Conservation (phyloP, 441 rosid species). For the Gossypium schwendimanii region DNA sequence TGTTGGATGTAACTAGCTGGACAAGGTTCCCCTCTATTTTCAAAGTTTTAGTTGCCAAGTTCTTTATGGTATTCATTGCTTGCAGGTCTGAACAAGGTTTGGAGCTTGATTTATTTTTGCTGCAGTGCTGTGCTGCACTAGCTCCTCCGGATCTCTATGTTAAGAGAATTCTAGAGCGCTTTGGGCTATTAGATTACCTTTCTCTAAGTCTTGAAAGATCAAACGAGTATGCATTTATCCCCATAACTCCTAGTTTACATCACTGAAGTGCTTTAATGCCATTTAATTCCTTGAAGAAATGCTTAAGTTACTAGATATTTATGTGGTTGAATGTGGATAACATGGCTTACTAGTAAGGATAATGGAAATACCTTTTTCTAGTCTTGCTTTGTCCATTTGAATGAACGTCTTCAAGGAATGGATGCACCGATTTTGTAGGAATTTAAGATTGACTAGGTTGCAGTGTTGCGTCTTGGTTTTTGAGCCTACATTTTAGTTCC, state of each 20-base stretch:
- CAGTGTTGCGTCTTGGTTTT: background rate
- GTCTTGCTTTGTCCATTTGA: background rate
- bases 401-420: background rate
- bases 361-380: background rate
- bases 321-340: background rate
- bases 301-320: background rate
- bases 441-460: background rate
- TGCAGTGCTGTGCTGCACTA: conserved; percentile 96
- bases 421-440: background rate
- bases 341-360: background rate
- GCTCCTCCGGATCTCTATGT: conserved; percentile 88
- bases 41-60: background rate
- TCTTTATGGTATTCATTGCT: conserved; percentile 21
- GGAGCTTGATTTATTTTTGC: conserved; percentile 92
- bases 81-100: conserved; percentile 94
- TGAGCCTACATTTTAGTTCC: background rate
- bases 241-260: background rate
- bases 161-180: conserved; percentile 63
- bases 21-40: background rate
- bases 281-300: background rate
- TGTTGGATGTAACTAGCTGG: background rate
- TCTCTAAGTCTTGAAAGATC: conserved; percentile 42
- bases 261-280: background rate
- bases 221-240: conserved; percentile 54
- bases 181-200: conserved; percentile 69